Evolutionary conservation across 768 basidiomycete species (phyloP), one percentile per base, ranked within the genome.

Genomic region (Phanerodontia chrysosporium): DNA sequence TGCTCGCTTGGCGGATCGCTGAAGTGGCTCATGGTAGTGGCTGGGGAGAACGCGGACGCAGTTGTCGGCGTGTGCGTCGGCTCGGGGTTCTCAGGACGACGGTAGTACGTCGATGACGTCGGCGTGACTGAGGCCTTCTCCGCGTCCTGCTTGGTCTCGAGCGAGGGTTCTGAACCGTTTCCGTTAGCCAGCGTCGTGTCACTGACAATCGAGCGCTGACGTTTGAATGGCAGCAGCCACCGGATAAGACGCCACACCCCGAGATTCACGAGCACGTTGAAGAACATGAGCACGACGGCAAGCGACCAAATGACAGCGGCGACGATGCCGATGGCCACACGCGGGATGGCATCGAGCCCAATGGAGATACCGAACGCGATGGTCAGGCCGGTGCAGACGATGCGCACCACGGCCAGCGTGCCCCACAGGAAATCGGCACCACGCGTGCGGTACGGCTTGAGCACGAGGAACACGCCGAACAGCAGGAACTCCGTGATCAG

Each of bases 241-340:
- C 53, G 58, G 56, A 65, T 16, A 22, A 68, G 45, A 16, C 64
- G 64, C 66, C 66, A 67, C 13, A 59, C 12, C 12, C 69, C 69
- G 42, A 68, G 49, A 62, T 70, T 65, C 39, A 67, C 66, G 29
- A 70, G 63, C 18, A 65, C 73, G 66, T 91, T 92, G 66, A 87
- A 63, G 68, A 90, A 81, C 66, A 90, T 77, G 57, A 92, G 72
- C 48, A 95, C 60, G 29, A 90, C 79, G 0, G 90, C 81, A 39
- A 91, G 73, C 14, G 88, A 87, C 69, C 84, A 88, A 36, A 93
- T 77, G 30, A 89, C 82, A 13, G 86, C 83, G 39, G 84, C 78
- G 61, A 92, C 80, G 58, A 90, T 79, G 22, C 92, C 93, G 57
- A 97, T 86, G 32, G 82, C 86, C 1, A 90, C 88, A 21, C 93